A percentile compares a stretch with the other conserved stretches of the same genome.
Evolutionary conservation across 1,284 basidiomycete species (phyloP).

Genomic region (Sporisorium exsertum): DNA sequence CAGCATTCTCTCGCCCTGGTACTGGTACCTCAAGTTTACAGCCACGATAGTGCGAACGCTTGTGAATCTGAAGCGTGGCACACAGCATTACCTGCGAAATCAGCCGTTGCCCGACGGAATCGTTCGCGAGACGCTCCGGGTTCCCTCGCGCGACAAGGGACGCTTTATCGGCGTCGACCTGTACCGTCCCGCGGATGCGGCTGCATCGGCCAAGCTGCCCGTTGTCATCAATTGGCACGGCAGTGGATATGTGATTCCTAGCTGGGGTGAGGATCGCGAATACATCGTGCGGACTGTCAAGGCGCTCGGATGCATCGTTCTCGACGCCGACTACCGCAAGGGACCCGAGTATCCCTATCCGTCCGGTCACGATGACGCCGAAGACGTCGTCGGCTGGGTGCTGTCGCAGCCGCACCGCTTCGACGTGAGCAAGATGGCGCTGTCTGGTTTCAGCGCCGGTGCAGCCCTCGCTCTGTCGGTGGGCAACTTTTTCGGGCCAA

Average conservation of each 20-base stretch:
- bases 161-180: slow-evolving; percentile 39
- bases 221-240: slow-evolving; percentile 48
- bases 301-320: slow-evolving; percentile 26
- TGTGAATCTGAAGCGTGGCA: slow-evolving; percentile 27
- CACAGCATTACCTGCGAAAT: slow-evolving; percentile 27
- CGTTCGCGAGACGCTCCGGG: slow-evolving; percentile 24
- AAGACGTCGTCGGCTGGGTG: slow-evolving; percentile 52
- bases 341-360: slow-evolving; percentile 61
- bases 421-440: slow-evolving; percentile 34
- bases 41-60: slow-evolving; percentile 18
- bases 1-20: slow-evolving; percentile 38
- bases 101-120: slow-evolving; percentile 16
- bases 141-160: slow-evolving; percentile 40
- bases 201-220: slow-evolving; percentile 21
- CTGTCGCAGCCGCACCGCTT: slow-evolving; percentile 44
- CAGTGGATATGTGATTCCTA: slow-evolving; percentile 40
- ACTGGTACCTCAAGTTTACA: slow-evolving; percentile 39
- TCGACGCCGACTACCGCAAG: slow-evolving; percentile 62
- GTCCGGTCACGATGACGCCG: slow-evolving; percentile 43
- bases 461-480: slow-evolving; percentile 54
- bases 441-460: slow-evolving; percentile 62
- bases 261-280: slow-evolving; percentile 44
- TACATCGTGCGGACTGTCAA: slow-evolving; percentile 29
- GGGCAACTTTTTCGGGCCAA: slow-evolving; percentile 30
- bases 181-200: slow-evolving; percentile 25